Base-by-base conservation (phyloP, 2,329 filamentous ascomycete genomes). In the Bipolaris victoriae region DNA sequence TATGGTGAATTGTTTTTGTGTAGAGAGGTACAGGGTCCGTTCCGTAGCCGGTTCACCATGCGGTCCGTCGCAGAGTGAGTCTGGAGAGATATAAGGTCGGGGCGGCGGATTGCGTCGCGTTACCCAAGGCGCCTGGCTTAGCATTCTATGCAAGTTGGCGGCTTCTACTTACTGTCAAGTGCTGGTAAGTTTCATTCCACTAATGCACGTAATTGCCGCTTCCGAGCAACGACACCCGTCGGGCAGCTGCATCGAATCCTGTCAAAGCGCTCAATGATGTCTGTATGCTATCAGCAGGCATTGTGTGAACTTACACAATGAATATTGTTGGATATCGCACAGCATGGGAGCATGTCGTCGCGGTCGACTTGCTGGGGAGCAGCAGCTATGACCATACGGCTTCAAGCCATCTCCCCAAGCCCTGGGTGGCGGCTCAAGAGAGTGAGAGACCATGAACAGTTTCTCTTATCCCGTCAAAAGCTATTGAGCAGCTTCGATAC, bases 111-210 rank as follows among this genome's bases (percentile, higher is more conserved):
- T 18, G 16, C 5, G 40, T 52, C 36, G 41, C 37, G 41, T 43
- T 20, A 35, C 36, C 18, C n/a, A 18, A 10, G 13, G n/a, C 20
- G 26, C 35, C 35, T 39, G 26, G 20, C 35, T 39, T 24, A 49
- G 18, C 41, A 39, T 26, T 45, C 20, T 26, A 29, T 15, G 35
- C 49, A 41, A 20, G 35, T 58, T 43, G 5, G 51, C 22, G 18
- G 37, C 26, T 40, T 46, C 26, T 41, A 58, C 55, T 55, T 55
- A 58, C 55, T 20, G 55, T 18, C 20, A 39, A n/a, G 29, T 57
- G 40, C 49, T 44, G 22, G 16, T 9, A 39, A 47, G 41, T 36
- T 26, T 10, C 31, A 11, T 43, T 41, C n/a, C 43, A 37, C 43
- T 24, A 24, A 49, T 51, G 35, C 31, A 57, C 16, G 31, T 43